Evolutionary conservation across 345 rosid genomes (phyloP), one percentile per base, ranked within the genome.

Genomic region (Cardamine chenopodiifolia): DNA sequence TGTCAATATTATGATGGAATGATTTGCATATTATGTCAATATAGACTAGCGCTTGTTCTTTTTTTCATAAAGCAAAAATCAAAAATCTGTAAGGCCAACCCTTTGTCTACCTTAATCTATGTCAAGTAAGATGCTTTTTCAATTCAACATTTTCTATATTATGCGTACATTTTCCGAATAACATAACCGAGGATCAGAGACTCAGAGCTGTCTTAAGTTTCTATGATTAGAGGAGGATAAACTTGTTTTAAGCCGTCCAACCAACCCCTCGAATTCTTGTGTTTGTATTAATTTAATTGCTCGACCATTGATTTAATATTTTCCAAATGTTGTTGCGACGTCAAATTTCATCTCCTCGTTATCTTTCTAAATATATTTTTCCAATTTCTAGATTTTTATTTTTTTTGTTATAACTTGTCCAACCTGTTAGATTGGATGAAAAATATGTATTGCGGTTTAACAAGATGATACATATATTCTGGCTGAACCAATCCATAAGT

Each of bases 241-340:
- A 61, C 62, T 60, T 68, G 70, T 76, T 76, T 76, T 42, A 62
- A 42, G 64, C 58, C 74, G 74, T 53, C 79, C 68, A 69, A 53
- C 57, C 68, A 60, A 34, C 55, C 49, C 45, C 14, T 68, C 48
- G 74, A 60, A 68, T 53, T 39, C 7, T 57, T 19, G 26, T 66
- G 34, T 58, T 66, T 57, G 22, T 35, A 65, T 31, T 65, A 3
- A 31, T 44, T 56, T 22, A 34, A 49, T 47, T 66, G 40, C 35
- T 58, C 63, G 44, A 22, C 31, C 62, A 45, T 29, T 60, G 18
- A 18, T 66, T 57, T 34, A 9, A 1, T 57, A 8, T 35, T 67
- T 39, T 20, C 15, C 22, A 35, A 10, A 39, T 39, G 47, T 60
- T 31, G 73, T 60, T 68, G 68, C 62, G n/a, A 50, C 28, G 47